A percentile compares a stretch with the other conserved stretches of the same genome.
These are phyloP conservation scores for Achaetomium macrosporum DNA, from an alignment of 2,329 filamentous ascomycete species.

Conservation along the genomic window DNA sequence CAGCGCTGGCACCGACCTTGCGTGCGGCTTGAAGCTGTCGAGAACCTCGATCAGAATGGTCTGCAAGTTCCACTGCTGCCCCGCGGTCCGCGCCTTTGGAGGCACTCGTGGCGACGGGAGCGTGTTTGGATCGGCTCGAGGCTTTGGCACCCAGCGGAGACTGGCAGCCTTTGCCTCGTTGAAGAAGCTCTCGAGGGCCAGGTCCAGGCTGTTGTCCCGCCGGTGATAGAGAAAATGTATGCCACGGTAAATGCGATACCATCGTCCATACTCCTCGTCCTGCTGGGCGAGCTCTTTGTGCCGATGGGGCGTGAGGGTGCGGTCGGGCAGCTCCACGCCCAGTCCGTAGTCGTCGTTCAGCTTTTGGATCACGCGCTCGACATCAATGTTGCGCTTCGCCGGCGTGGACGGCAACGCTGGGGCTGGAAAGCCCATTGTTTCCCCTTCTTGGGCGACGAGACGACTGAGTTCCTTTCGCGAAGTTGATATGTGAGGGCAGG, in stretches of 20 bases:
- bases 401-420: conserved; percentile 16
- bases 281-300: conserved; percentile 15
- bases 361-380: conserved; percentile 19
- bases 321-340: conserved; percentile 23
- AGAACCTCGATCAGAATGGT: conserved; percentile 22
- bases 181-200: conserved; percentile 21
- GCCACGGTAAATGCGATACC: conserved; percentile 21
- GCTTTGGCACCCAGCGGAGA: conserved; percentile 24
- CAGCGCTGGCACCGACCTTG: neutral
- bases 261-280: conserved; percentile 18
- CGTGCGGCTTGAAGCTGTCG: conserved; percentile 2
- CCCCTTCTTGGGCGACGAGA: neutral
- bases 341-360: conserved; percentile 28
- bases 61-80: conserved; percentile 24
- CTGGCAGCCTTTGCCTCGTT: conserved; percentile 19
- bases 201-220: conserved; percentile 14
- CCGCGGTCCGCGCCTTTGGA: conserved; percentile 16
- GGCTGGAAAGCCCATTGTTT: neutral
- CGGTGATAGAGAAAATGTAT: conserved; percentile 24
- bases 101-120: conserved; percentile 12
- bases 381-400: conserved; percentile 9
- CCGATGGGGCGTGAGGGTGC: conserved; percentile 17
- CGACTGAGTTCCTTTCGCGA: neutral
- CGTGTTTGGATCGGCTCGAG: conserved; percentile 15
- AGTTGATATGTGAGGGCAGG: neutral